Evolutionary conservation across 2,329 filamentous ascomycete species (phyloP).

Genomic region (Pleomassaria siparia): DNA sequence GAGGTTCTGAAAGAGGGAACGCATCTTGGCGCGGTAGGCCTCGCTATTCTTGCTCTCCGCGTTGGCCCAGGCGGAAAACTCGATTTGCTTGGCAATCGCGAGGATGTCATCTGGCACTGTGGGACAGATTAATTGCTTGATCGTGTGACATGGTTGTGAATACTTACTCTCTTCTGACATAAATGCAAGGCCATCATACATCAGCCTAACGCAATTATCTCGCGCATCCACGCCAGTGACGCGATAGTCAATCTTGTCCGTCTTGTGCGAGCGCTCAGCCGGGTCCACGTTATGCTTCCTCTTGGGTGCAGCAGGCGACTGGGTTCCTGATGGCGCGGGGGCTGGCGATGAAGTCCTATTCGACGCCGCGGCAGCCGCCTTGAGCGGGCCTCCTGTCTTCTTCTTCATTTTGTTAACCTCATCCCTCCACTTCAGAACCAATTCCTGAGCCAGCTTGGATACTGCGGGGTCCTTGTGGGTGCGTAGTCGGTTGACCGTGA

Average conservation of each 20-base stretch:
- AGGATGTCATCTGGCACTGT: constrained; percentile 67
- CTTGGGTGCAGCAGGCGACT: constrained; percentile 54
- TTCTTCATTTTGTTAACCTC: constrained; percentile 62
- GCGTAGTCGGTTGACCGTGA: constrained; percentile 84
- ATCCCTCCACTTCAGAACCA: constrained; percentile 86
- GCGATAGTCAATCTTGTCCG: constrained; percentile 76
- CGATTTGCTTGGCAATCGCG: constrained; percentile 66
- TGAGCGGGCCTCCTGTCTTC: constrained; percentile 26
- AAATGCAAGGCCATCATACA: constrained; percentile 89
- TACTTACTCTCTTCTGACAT: constrained; percentile 59
- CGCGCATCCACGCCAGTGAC: constrained; percentile 73
- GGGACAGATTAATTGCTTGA: constrained; percentile 10
- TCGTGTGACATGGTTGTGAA: constrained; percentile 4
- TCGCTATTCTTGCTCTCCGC: constrained; percentile 70
- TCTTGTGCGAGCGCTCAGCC: constrained; percentile 78
- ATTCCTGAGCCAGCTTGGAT: constrained; percentile 72
- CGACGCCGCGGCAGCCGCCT: constrained; percentile 26
- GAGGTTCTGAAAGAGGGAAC: constrained; percentile 90
- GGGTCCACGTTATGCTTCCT: constrained; percentile 60
- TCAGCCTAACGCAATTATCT: constrained; percentile 83
- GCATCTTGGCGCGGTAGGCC: constrained; percentile 84
- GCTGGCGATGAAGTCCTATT: constrained; percentile 45
- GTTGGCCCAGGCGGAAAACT: constrained; percentile 71
- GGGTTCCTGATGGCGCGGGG: constrained; percentile 37
- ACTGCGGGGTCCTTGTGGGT: constrained; percentile 74